These are phyloP conservation scores for Chaetomiaceae sp. DNA, from an alignment of 2,329 filamentous ascomycete species.

Conservation along the genomic window DNA sequence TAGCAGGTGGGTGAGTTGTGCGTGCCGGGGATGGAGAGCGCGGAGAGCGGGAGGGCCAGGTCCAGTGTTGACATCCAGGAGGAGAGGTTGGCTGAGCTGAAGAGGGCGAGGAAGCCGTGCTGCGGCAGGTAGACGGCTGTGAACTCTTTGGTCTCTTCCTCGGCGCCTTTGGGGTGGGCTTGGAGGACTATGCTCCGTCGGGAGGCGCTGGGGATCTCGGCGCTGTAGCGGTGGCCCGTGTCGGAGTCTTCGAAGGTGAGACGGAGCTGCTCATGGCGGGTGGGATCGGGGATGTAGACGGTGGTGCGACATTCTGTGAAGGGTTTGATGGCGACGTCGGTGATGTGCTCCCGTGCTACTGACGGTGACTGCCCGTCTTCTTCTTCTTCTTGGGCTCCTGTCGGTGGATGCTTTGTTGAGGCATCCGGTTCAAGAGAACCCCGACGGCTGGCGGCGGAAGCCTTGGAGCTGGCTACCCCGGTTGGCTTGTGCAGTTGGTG, in stretches of 20 bases:
- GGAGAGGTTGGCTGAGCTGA: slow-evolving; percentile 64
- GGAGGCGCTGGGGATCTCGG: slow-evolving; percentile 64
- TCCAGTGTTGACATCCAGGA: slow-evolving; percentile 77
- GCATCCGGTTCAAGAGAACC: slow-evolving; percentile 24
- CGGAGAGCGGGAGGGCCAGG: slow-evolving; percentile 67
- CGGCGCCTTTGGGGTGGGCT: slow-evolving; percentile 22
- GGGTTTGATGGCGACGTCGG: slow-evolving; percentile 55
- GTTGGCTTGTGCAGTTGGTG: slow-evolving; percentile 37
- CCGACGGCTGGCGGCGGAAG: slow-evolving; percentile 27
- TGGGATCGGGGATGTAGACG: slow-evolving; percentile 53
- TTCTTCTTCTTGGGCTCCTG: slow-evolving; percentile 15
- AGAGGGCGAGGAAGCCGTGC: slow-evolving; percentile 56
- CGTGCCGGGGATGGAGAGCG: slow-evolving; percentile 87
- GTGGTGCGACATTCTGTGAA: slow-evolving; percentile 63
- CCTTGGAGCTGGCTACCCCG: slow-evolving; percentile 42
- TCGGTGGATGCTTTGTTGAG: slow-evolving; percentile 36
- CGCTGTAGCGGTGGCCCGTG: slow-evolving; percentile 57
- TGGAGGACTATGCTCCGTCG: slow-evolving; percentile 57
- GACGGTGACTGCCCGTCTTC: slow-evolving; percentile 21
- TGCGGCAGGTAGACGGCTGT: slow-evolving; percentile 62
- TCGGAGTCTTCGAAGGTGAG: slow-evolving; percentile 63
- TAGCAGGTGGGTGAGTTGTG: slow-evolving; percentile 90
- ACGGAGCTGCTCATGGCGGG: slow-evolving; percentile 62
- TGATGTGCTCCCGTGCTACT: slow-evolving; percentile 49
- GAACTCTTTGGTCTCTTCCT: slow-evolving; percentile 47